phyloP scores from a whole-genome alignment of 2,329 filamentous ascomycete species.

The Teratosphaeria viscida region DNA sequence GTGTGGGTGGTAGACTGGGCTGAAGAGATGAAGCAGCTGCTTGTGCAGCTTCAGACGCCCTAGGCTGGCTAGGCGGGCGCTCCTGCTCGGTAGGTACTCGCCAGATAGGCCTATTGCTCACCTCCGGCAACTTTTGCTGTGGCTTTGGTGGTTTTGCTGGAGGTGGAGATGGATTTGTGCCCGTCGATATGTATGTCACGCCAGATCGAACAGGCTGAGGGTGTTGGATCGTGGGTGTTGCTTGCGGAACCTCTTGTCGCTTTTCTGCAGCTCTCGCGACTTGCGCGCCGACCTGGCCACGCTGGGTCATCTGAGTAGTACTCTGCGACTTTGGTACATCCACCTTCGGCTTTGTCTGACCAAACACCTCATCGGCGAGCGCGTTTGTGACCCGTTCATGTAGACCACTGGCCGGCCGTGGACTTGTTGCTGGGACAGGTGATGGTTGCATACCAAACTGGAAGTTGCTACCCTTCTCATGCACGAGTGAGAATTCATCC shows the following conservation, averaged over 20 bases:
- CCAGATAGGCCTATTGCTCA: slow-evolving; percentile 41
- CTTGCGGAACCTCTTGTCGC: slow-evolving; percentile 2
- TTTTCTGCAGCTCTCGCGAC: slow-evolving; percentile 6
- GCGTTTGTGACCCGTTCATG: slow-evolving; percentile 62
- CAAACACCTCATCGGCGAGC: slow-evolving; percentile 77
- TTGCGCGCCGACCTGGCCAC: slow-evolving; percentile 1
- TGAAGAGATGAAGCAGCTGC: slow-evolving; percentile 28
- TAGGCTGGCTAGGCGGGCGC: slow-evolving; percentile 41
- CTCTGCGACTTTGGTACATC: slow-evolving; percentile 6
- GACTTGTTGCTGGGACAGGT: slow-evolving; percentile 36
- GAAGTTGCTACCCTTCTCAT: slow-evolving; percentile 72
- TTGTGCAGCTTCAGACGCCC: slow-evolving; percentile 29
- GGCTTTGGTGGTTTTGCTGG: slow-evolving; percentile 25
- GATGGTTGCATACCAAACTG: slow-evolving; percentile 13
- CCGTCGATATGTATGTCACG: slow-evolving; percentile 49
- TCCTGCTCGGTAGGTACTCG: slow-evolving; percentile 40
- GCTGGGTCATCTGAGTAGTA: slow-evolving; percentile 4
- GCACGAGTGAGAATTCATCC: slow-evolving; percentile 83
- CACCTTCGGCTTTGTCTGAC: slow-evolving; percentile 1
- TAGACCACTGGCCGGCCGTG: slow-evolving; percentile 36
- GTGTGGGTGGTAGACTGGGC: slow-evolving; percentile 23
- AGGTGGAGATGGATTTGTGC: slow-evolving; percentile 34
- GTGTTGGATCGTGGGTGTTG: slow-evolving; percentile 27
- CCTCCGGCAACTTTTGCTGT: slow-evolving; percentile 27
- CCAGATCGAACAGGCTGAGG: slow-evolving; percentile 37